Base-by-base conservation (phyloP, 139 green algal genomes). In the Asterochloris sp. region DNA sequence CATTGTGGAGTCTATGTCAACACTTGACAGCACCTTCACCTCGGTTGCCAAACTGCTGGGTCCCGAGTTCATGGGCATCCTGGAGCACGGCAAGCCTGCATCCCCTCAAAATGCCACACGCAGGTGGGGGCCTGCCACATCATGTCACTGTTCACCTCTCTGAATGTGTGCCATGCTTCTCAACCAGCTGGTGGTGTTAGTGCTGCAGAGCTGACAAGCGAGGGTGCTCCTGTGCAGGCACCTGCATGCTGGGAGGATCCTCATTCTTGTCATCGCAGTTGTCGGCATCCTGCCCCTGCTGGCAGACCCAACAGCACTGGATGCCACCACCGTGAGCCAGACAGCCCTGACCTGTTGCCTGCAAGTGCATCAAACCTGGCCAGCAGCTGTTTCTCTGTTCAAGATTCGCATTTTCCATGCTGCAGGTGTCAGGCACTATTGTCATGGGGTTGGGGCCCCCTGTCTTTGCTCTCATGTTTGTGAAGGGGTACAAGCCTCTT, bases 11-110 rank as follows among this genome's bases (percentile, higher is more conserved):
- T 78, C 62, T 11, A 29, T 86, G 29, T 83, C 76, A 27, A 86
- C 83, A 4, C 71, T 86, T 15, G 83, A 86, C 69, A 83, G 77
- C 63, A 86, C 83, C 9, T 86, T 86, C 78, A 86, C 83, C 4
- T 83, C 76, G 14, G 83, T 71, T 29, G 83, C 83, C 28, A 86
- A 86, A 77, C 78, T 86, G 62, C 47, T 86, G 21, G 83, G 83
- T 11, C 83, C 83, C 60, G 83, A 86, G 69, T 86, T 86, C 63
- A 47, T 71, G 23, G 76, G 76, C n/a, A 81, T 86, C 19, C 68
- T 86, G 11, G 83, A 86, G 73, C 24, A 69, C 38, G 83, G 83
- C 28, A 68, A 66, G 16, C 83, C 83, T 12, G 24, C n/a, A 54
- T 78, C 83, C 2, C 83, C 83, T 12, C 78, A 83, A 17, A 66